Evolutionary conservation across 140 eudicot genomes (phyloP).

Genomic region (Anethum foeniculum): DNA sequence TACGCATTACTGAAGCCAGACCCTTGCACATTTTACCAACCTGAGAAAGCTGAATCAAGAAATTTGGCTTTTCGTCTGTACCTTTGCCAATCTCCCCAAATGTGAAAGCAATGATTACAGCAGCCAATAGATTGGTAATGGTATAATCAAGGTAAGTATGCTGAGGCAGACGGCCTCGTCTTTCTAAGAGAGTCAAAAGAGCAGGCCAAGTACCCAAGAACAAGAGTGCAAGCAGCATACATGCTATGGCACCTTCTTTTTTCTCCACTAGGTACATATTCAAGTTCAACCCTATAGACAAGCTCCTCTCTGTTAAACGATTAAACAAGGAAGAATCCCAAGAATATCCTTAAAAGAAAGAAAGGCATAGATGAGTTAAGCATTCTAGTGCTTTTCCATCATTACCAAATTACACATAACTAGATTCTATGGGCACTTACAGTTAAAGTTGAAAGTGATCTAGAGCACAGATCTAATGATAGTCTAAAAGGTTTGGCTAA

Average conservation of each 20-base stretch:
- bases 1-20: not conserved
- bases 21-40: conserved; percentile 22
- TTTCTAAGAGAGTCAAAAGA: conserved; percentile 60
- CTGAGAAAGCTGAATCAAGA: conserved; percentile 74
- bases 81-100: conserved; percentile 71
- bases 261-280: conserved; percentile 86
- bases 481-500: not conserved
- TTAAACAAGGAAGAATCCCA: not conserved
- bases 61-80: conserved; percentile 50
- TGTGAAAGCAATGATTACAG: conserved; percentile 82
- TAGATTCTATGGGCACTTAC: not conserved
- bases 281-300: not conserved
- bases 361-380: not conserved
- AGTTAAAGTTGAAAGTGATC: not conserved
- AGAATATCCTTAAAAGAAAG: not conserved
- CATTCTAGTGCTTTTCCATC: not conserved
- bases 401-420: not conserved
- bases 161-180: conserved; percentile 96
- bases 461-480: not conserved
- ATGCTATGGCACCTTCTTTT: conserved; percentile 86
- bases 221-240: conserved; percentile 67
- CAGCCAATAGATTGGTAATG: conserved; percentile 72
- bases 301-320: not conserved
- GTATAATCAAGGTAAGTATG: conserved; percentile 93
- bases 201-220: conserved; percentile 98